Percentiles rank a stretch among this genome's conserved stretches.
Evolutionary conservation across 768 basidiomycete species (phyloP).

Genomic region (Phanerodontia chrysosporium): DNA sequence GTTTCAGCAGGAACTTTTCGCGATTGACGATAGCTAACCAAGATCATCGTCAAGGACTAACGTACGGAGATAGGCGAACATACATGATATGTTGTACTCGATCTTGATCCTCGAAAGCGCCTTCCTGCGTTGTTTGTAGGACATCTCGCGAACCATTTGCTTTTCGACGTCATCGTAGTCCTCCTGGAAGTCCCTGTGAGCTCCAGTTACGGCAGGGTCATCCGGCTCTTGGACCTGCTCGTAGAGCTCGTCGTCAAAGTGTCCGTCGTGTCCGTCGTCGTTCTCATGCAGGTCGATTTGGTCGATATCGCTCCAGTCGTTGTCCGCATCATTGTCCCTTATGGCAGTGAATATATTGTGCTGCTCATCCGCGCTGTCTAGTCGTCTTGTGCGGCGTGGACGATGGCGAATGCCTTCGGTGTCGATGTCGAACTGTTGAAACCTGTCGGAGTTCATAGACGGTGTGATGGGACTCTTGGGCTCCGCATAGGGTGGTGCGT

Average conservation of each 20-base stretch:
- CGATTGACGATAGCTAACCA: conserved; percentile 67
- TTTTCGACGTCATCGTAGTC: conserved; percentile 59
- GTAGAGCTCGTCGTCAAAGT: conserved; percentile 7
- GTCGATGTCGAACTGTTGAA: neutral
- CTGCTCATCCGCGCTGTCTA: neutral
- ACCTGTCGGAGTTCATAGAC: neutral
- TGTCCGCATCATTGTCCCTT: conserved; percentile 8
- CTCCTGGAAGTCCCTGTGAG: conserved; percentile 38
- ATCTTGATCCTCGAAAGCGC: conserved; percentile 60
- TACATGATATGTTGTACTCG: conserved; percentile 70
- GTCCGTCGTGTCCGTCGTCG: neutral
- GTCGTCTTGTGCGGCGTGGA: neutral
- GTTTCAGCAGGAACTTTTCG: conserved; percentile 80
- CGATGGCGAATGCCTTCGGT: neutral
- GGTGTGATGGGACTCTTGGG: neutral
- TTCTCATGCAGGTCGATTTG: neutral
- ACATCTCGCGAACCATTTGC: conserved; percentile 56
- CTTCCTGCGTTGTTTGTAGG: conserved; percentile 62
- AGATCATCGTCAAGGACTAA: neutral
- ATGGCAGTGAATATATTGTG: conserved; percentile 5
- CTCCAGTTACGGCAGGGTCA: conserved; percentile 63
- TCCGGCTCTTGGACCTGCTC: conserved; percentile 45
- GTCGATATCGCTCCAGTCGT: conserved; percentile 12
- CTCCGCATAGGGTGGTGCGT: neutral
- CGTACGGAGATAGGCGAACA: conserved; percentile 17